phyloP scores from a whole-genome alignment of 1,284 basidiomycete genomes.

The Anthracocystis walkeri region DNA sequence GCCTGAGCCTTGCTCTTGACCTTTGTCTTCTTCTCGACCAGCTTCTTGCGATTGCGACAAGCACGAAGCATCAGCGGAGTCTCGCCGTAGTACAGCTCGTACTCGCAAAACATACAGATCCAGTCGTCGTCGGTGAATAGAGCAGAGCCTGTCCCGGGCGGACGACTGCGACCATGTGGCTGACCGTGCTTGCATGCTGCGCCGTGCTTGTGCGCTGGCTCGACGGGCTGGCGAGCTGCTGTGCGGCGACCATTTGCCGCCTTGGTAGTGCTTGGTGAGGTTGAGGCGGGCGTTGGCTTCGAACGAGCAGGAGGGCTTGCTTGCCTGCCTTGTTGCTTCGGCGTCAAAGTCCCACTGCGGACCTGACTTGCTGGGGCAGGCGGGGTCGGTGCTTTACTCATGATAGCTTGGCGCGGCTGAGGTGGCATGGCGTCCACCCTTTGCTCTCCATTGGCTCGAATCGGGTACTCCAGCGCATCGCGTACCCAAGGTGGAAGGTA shows the following conservation, averaged over 20 bases:
- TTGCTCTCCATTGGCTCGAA: conserved; percentile 4
- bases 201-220: conserved; percentile 50
- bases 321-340: not conserved
- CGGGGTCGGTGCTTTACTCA: not conserved
- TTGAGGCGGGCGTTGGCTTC: not conserved
- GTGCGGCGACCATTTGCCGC: conserved; percentile 13
- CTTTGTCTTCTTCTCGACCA: conserved; percentile 63
- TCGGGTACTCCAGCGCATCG: conserved; percentile 9
- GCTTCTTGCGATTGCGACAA: conserved; percentile 64
- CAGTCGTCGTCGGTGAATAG: conserved; percentile 57
- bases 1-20: conserved; percentile 58
- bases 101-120: conserved; percentile 70
- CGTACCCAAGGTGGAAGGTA: conserved; percentile 17
- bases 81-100: conserved; percentile 70
- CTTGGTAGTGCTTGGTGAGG: conserved; percentile 8
- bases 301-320: not conserved
- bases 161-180: conserved; percentile 6
- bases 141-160: conserved; percentile 30
- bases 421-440: not conserved
- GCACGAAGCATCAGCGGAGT: conserved; percentile 57
- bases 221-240: conserved; percentile 58
- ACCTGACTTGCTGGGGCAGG: not conserved
- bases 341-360: conserved; percentile 7
- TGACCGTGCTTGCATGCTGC: conserved; percentile 27
- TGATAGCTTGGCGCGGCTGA: not conserved